phyloP scores from a whole-genome alignment of 129 eudicot genomes.

The Mikania micrantha region DNA sequence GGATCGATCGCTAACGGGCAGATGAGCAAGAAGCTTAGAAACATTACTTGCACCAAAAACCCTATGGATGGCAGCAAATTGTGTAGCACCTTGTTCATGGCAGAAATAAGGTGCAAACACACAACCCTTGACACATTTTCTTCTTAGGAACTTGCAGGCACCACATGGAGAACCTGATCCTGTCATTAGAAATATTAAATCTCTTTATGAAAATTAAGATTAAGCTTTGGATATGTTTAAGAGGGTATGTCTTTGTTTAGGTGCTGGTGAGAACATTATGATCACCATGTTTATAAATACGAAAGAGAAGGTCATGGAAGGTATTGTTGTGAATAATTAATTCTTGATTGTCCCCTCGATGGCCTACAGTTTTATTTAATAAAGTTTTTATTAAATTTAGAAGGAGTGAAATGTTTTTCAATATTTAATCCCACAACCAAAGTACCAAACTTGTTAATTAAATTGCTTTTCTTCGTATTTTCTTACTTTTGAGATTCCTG shows the following conservation, averaged over 20 bases:
- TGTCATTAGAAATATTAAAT: slow-evolving; percentile 37
- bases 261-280: slow-evolving; percentile 40
- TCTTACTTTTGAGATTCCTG: slow-evolving; percentile 33
- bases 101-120: slow-evolving; percentile 97
- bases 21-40: slow-evolving; percentile 78
- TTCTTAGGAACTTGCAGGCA: slow-evolving; percentile 96
- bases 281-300: slow-evolving; percentile 56
- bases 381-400: not conserved
- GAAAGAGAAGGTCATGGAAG: slow-evolving; percentile 40
- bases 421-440: slow-evolving; percentile 23
- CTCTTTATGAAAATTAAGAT: not conserved
- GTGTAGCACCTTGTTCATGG: slow-evolving; percentile 95
- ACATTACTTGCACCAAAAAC: slow-evolving; percentile 99
- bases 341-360: slow-evolving; percentile 58
- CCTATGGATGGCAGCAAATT: slow-evolving; percentile 91
- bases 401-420: slow-evolving; percentile 10
- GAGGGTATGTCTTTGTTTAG: slow-evolving; percentile 25
- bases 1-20: slow-evolving; percentile 69
- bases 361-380: slow-evolving; percentile 58
- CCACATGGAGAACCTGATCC: slow-evolving; percentile 98
- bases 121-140: slow-evolving; percentile 92
- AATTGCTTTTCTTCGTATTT: slow-evolving; percentile 1
- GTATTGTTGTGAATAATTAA: slow-evolving; percentile 38
- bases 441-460: slow-evolving; percentile 24
- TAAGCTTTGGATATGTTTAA: not conserved